Evolutionary conservation across 2,329 filamentous ascomycete species (phyloP).

Genomic region (Teratosphaeria pseudoeucalypti): DNA sequence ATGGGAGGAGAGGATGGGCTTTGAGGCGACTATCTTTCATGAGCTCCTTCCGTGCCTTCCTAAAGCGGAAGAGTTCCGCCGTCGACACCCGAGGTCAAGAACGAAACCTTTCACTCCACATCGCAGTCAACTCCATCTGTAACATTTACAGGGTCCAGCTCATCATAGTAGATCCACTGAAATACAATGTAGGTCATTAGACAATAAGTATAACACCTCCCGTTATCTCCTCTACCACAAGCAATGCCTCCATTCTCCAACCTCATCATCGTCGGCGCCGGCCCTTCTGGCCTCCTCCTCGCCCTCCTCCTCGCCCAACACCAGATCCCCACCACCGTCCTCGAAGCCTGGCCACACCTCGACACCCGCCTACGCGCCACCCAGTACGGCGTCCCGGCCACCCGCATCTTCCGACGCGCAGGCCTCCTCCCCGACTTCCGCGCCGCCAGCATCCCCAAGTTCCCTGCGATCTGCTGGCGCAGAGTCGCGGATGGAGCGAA

Average conservation of each 20-base stretch:
- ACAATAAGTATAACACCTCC: neutral
- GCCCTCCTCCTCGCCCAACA: conserved; percentile 15
- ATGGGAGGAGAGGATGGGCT: too few species aligned
- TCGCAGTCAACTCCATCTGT: neutral
- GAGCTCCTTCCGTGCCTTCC: neutral
- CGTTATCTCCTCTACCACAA: neutral
- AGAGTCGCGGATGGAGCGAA: conserved; percentile 16
- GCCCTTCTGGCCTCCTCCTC: conserved; percentile 18
- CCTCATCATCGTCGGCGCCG: conserved; percentile 24
- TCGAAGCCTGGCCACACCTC: conserved; percentile 16
- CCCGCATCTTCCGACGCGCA: conserved; percentile 28
- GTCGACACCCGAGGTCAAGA: neutral
- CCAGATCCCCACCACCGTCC: conserved; percentile 14
- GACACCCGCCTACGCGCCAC: conserved; percentile 31
- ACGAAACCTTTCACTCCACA: neutral
- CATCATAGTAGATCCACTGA: neutral
- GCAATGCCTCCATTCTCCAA: conserved; percentile 2
- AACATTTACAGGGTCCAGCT: neutral
- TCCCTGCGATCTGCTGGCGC: conserved; percentile 19
- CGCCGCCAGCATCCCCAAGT: conserved; percentile 15
- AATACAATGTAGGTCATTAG: neutral
- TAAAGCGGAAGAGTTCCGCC: neutral
- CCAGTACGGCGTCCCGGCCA: conserved; percentile 32
- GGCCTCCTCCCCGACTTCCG: conserved; percentile 28
- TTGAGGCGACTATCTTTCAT: too few species aligned